These are phyloP conservation scores for Calonectria crousiana DNA, from an alignment of 2,329 filamentous ascomycete genomes.

Conservation along the genomic window DNA sequence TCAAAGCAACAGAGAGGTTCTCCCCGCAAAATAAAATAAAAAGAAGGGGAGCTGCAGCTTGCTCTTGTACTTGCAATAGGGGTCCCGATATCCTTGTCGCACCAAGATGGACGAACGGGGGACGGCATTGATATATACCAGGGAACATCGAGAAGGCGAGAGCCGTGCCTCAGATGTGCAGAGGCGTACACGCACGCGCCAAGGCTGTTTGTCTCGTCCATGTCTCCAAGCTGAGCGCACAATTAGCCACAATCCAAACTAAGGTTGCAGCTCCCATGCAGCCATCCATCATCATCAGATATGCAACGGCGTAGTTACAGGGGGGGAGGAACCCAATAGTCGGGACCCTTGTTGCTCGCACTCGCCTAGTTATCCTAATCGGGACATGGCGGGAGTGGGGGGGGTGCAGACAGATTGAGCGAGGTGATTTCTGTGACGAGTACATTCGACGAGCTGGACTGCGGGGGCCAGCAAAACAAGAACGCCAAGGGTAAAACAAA, in stretches of 20 bases:
- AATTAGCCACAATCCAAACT: neutral
- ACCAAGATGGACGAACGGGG: neutral
- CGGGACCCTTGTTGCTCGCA: slow-evolving; percentile 5
- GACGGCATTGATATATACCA: neutral
- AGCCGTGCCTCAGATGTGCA: neutral
- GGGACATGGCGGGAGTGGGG: neutral
- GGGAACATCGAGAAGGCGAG: neutral
- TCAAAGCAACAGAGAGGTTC: neutral
- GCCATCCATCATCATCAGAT: slow-evolving; percentile 10
- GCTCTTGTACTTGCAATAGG: neutral
- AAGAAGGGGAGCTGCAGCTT: neutral
- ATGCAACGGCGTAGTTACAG: slow-evolving; percentile 4
- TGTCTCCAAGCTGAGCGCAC: neutral
- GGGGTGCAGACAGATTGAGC: neutral
- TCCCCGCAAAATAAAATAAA: neutral
- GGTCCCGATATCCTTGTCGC: neutral
- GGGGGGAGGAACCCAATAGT: neutral
- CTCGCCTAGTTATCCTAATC: slow-evolving; percentile 8
- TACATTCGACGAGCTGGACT: neutral
- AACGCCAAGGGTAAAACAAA: neutral
- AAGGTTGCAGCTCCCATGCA: neutral
- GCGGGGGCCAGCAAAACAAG: too few relatives aligned
- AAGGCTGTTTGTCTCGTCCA: neutral
- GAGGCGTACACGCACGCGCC: neutral
- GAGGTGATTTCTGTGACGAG: neutral